Evolutionary conservation across 73 alveolate genomes (phyloP), one percentile per base, ranked within the genome.

Genomic region (Durusdinium trenchii): DNA sequence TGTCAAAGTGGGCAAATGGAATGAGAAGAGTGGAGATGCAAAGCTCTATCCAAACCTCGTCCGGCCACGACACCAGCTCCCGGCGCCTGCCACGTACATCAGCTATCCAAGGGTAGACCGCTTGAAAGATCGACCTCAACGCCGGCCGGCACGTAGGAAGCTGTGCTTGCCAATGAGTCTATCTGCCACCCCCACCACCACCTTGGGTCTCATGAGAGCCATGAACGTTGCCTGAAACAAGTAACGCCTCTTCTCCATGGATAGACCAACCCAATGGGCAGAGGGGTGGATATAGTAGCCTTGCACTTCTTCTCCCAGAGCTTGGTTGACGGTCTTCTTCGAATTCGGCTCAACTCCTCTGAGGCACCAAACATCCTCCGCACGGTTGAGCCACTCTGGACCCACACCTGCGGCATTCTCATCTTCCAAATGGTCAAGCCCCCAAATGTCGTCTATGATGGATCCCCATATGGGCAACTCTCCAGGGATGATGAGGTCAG

Each of bases 101-200:
- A 0, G 32, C 79, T 38, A 90, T 71, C 97, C 87, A 90, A 51
- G 52, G 36, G 42, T 89, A 89, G 40, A 52, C 45, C 36, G 7
- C 23, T 46, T 35, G 54, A 45, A 90, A 69, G 43, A 90, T 12
- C 14, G 97, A 90, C 87, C 97, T 64, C 71, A 48, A 26, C 76
- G 76, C 45, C 3, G 97, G 89, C 12, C 97, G 86, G 46, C 57
- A 67, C 0, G 87, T 45, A 26, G 14, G 87, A 90, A 90, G 35
- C 97, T 87, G 35, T 47, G 86, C 57, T 90, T 90, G 50, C 97
- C 87, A 32, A 90, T 26, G 43, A 90, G 30, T 5, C 97, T 45
- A 54, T 90, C 97, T 7, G 67, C 4, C 20, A 90, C 47, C 42
- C 28, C 46, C 30, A 90, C 60, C 42, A 43, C 40, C 6, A 69